These are phyloP conservation scores for Blastocladiella emersonii DNA, from an alignment of 371 early-diverging fungal genomes.

Conservation along the genomic window DNA sequence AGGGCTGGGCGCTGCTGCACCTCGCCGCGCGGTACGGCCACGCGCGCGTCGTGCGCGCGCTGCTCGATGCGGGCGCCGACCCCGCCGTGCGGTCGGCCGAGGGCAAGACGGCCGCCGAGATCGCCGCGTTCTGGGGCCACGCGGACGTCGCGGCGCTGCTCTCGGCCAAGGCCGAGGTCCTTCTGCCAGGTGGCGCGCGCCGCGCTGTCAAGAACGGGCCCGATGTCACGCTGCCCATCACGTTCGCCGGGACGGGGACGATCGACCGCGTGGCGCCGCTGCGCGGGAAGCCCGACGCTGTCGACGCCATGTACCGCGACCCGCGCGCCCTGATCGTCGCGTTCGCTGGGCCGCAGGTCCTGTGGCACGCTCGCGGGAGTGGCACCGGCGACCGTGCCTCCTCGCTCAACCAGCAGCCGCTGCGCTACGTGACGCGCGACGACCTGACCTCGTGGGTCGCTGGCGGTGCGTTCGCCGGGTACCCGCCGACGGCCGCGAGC, in stretches of 20 bases:
- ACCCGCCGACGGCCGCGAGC: background rate
- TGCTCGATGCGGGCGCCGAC: background rate
- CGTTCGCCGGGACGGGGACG: background rate
- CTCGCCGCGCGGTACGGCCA: background rate
- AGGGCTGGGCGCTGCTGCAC: background rate
- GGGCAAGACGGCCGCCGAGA: background rate
- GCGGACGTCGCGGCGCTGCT: background rate
- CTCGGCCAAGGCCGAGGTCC: background rate
- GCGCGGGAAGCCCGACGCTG: background rate
- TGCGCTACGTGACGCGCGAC: background rate
- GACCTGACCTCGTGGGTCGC: background rate
- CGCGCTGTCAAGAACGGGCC: background rate
- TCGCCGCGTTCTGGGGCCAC: background rate
- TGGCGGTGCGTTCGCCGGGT: background rate
- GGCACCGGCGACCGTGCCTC: background rate
- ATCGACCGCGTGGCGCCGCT: background rate
- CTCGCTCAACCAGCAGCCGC: background rate
- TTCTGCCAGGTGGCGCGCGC: background rate
- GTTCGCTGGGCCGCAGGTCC: background rate
- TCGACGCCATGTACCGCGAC: slow-evolving; percentile 1
- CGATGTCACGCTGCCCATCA: background rate
- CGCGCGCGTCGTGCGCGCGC: background rate
- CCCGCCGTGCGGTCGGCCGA: background rate
- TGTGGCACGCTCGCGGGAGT: background rate
- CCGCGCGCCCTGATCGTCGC: background rate